A percentile compares a stretch with the other conserved stretches of the same genome.
Evolutionary conservation across 2,329 filamentous ascomycete genomes (phyloP).

Genomic region (Cladophialophora psammophila): DNA sequence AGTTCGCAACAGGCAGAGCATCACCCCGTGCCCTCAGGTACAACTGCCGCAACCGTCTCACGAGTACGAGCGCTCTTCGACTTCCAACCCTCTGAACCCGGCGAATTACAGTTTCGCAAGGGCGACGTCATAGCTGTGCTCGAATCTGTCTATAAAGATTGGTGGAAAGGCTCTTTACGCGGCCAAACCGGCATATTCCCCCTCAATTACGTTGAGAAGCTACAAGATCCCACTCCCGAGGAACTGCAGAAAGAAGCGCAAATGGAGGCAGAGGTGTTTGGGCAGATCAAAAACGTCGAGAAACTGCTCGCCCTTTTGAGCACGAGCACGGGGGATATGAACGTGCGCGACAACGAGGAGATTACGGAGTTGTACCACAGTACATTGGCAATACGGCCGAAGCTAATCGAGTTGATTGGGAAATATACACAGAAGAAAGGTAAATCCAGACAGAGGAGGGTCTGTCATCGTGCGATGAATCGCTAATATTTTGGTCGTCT

Average conservation of each 20-base stretch:
- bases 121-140: slow-evolving; percentile 96
- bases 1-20: slow-evolving; percentile 53
- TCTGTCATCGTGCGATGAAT: not conserved
- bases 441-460: slow-evolving; percentile 49
- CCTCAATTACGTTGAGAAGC: slow-evolving; percentile 97
- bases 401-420: slow-evolving; percentile 96
- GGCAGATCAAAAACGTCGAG: slow-evolving; percentile 78
- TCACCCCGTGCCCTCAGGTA: slow-evolving; percentile 75
- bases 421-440: slow-evolving; percentile 99
- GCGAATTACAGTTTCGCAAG: slow-evolving; percentile 94
- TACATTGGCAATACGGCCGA: slow-evolving; percentile 90
- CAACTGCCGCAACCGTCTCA: slow-evolving; percentile 94
- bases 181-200: slow-evolving; percentile 98
- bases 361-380: slow-evolving; percentile 91
- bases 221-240: slow-evolving; percentile 91
- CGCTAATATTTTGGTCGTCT: slow-evolving; percentile 41
- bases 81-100: slow-evolving; percentile 91
- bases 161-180: slow-evolving; percentile 96
- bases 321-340: slow-evolving; percentile 78
- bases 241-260: slow-evolving; percentile 94
- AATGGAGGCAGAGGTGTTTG: slow-evolving; percentile 85
- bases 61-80: slow-evolving; percentile 92
- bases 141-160: slow-evolving; percentile 98
- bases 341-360: slow-evolving; percentile 94
- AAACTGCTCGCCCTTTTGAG: slow-evolving; percentile 88